Percentiles rank a stretch among this genome's conserved stretches.
Conservation (phyloP, 2,329 filamentous ascomycete species). For the Cordyceps militaris region DNA sequence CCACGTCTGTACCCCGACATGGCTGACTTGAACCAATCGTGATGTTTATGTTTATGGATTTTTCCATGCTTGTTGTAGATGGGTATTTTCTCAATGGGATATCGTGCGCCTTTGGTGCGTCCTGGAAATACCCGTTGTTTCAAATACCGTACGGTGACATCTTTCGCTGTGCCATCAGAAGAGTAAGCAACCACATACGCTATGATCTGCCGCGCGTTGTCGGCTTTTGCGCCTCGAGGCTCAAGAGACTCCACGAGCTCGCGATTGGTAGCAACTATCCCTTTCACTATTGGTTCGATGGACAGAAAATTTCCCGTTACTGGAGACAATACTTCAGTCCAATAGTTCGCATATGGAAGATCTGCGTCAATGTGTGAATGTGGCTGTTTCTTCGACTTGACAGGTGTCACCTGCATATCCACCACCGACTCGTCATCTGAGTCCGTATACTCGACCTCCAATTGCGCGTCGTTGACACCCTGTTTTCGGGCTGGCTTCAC, state of each 20-base stretch:
- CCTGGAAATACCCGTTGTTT: slow-evolving; percentile 77
- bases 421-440: slow-evolving; percentile 54
- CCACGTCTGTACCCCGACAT: slow-evolving; percentile 64
- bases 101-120: slow-evolving; percentile 77
- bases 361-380: slow-evolving; percentile 62
- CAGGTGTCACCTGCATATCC: slow-evolving; percentile 41
- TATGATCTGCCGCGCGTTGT: slow-evolving; percentile 81
- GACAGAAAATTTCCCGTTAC: slow-evolving; percentile 71
- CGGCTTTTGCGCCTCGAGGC: slow-evolving; percentile 73
- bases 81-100: slow-evolving; percentile 72
- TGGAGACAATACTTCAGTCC: slow-evolving; percentile 83
- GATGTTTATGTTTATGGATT: slow-evolving; percentile 65
- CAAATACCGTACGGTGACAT: slow-evolving; percentile 87
- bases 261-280: slow-evolving; percentile 61
- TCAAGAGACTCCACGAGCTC: slow-evolving; percentile 71
- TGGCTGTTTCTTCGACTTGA: slow-evolving; percentile 27
- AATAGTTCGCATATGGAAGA: slow-evolving; percentile 80
- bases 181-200: slow-evolving; percentile 83
- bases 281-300: slow-evolving; percentile 68
- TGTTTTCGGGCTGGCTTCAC: slow-evolving; percentile 13
- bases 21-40: slow-evolving; percentile 81
- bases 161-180: slow-evolving; percentile 81
- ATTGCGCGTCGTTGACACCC: slow-evolving; percentile 39
- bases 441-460: slow-evolving; percentile 33
- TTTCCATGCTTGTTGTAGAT: slow-evolving; percentile 73